Percentiles rank a stretch among this genome's conserved stretches.
Conservation (phyloP, 2,329 filamentous ascomycete species). For the Calycina herbarum region DNA sequence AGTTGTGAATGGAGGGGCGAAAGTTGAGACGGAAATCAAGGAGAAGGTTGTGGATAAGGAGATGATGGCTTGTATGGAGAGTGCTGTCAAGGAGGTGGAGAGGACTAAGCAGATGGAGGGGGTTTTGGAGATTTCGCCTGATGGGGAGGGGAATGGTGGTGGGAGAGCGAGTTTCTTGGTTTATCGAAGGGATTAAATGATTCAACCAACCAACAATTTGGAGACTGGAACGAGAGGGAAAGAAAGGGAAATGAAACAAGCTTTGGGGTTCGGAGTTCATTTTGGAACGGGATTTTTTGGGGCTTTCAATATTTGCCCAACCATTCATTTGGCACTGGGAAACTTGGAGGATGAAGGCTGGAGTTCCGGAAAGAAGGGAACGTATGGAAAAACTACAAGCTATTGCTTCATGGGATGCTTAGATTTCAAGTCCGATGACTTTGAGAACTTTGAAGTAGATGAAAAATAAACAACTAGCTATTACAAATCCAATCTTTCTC, state of each 20-base stretch:
- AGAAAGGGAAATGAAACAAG: background rate
- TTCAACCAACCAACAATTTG: background rate
- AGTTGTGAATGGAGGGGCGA: background rate
- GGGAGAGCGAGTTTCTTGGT: conserved; percentile 30
- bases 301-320: background rate
- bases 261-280: background rate
- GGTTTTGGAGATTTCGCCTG: conserved; percentile 21
- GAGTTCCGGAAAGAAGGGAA: background rate
- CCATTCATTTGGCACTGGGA: background rate
- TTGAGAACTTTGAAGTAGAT: background rate
- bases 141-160: conserved; percentile 7
- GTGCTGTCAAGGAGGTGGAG: conserved; percentile 25
- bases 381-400: no score
- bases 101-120: conserved; percentile 27
- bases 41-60: conserved; percentile 11
- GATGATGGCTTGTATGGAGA: conserved; percentile 15
- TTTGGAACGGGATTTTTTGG: background rate
- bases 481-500: background rate
- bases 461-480: background rate
- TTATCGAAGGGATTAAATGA: conserved; percentile 30
- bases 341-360: background rate
- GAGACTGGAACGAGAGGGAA: background rate
- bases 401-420: background rate
- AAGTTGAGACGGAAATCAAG: background rate
- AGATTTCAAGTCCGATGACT: background rate